Evolutionary conservation across 441 rosid genomes (phyloP).

Genomic region (Populus hybrid): DNA sequence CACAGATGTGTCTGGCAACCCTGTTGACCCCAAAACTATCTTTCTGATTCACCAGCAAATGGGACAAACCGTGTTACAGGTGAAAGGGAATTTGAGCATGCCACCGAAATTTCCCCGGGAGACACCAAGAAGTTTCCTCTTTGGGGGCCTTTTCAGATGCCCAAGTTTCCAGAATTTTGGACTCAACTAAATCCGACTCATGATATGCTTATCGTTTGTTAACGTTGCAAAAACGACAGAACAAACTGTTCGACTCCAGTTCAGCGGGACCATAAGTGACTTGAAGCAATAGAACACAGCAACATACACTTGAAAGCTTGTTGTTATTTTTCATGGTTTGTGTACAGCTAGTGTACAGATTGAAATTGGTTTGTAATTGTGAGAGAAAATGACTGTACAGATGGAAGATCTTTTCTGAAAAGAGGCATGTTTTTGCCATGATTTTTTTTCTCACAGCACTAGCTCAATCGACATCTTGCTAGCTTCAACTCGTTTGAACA

Average conservation of each 20-base stretch:
- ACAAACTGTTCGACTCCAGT: neutral
- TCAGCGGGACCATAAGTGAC: neutral
- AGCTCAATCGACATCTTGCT: neutral
- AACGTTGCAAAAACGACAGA: neutral
- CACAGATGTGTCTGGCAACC: conserved; percentile 71
- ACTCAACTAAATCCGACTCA: conserved; percentile 44
- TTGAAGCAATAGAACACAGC: neutral
- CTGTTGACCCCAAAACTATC: conserved; percentile 59
- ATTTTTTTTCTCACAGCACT: neutral
- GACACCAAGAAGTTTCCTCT: conserved; percentile 48
- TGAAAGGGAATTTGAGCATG: conserved; percentile 43
- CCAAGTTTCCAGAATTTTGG: conserved; percentile 47
- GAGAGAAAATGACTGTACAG: conserved; percentile 9
- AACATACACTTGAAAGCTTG: neutral
- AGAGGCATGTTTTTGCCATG: neutral
- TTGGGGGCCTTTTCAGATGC: conserved; percentile 64
- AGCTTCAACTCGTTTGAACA: no score
- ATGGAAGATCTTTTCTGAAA: neutral
- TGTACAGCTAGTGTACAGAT: neutral
- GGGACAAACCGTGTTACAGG: conserved; percentile 52
- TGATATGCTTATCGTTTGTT: conserved; percentile 28
- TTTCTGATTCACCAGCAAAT: conserved; percentile 58
- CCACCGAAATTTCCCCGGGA: conserved; percentile 45
- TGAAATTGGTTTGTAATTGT: conserved; percentile 9
- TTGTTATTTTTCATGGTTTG: neutral